phyloP scores from a whole-genome alignment of 129 eudicot genomes.

The Pittosporum tobira region DNA sequence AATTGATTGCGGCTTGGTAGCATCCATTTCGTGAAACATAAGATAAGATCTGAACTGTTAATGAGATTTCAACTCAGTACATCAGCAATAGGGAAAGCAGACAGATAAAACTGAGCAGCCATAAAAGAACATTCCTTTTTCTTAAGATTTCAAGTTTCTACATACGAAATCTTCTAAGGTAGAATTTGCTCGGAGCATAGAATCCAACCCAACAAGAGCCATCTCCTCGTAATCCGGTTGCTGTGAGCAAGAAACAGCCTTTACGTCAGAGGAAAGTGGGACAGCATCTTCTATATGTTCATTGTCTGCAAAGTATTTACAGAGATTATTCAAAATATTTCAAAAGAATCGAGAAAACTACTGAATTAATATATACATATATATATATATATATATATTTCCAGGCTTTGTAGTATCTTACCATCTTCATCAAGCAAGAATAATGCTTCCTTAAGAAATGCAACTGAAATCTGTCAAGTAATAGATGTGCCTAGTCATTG shows the following conservation, averaged over 20 bases:
- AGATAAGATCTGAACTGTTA: constrained; percentile 93
- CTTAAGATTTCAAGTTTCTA: not conserved
- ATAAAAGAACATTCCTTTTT: not conserved
- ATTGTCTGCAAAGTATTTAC: constrained; percentile 27
- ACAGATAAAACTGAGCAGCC: not conserved
- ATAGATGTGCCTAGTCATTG: constrained; percentile 11
- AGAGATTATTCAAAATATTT: not conserved
- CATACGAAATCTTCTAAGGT: constrained; percentile 96
- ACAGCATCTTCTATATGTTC: constrained; percentile 16
- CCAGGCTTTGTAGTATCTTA: constrained; percentile 13
- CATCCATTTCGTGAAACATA: constrained; percentile 93
- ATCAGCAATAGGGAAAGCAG: not conserved
- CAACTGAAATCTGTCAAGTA: constrained; percentile 42
- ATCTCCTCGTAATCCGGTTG: constrained; percentile 21
- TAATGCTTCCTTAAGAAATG: constrained; percentile 34
- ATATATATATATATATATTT: too few species aligned
- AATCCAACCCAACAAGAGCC: constrained; percentile 54
- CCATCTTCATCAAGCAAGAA: constrained; percentile 33
- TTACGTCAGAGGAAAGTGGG: constrained; percentile 20
- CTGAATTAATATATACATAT: too few species aligned
- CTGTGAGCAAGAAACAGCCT: constrained; percentile 14
- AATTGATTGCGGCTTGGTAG: constrained; percentile 43
- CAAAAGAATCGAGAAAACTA: not conserved
- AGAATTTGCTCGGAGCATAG: constrained; percentile 88
- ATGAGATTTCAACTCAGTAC: not conserved